A percentile compares a stretch with the other conserved stretches of the same genome.
Conservation (phyloP, 2,329 filamentous ascomycete species). For the Ceratocystis papillata region DNA sequence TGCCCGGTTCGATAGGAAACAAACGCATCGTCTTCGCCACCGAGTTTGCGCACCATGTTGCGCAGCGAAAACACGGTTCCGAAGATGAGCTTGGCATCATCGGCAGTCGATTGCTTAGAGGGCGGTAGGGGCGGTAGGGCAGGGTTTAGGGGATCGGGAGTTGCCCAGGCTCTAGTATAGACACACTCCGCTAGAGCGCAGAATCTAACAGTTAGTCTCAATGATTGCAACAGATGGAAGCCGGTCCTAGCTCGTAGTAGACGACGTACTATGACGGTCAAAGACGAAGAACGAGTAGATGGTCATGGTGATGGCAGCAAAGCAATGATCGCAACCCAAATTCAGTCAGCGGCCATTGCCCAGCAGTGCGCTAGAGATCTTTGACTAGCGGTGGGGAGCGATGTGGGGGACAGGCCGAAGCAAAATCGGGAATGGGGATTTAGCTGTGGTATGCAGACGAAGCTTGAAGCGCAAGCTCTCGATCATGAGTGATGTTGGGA, state of each 20-base stretch:
- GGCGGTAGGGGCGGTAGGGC: conserved; percentile 27
- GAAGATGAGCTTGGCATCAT: conserved; percentile 95
- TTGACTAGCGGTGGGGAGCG: background rate
- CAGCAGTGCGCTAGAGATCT: background rate
- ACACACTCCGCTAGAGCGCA: conserved; percentile 73
- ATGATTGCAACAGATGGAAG: conserved; percentile 21
- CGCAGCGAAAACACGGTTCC: conserved; percentile 91
- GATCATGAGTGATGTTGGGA: background rate
- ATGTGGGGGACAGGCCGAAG: background rate
- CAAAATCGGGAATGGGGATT: background rate
- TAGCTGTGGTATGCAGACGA: background rate
- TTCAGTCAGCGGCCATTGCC: conserved; percentile 18
- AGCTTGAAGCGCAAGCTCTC: background rate
- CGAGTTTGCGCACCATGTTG: conserved; percentile 93
- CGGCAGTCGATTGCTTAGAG: conserved; percentile 35
- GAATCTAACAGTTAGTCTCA: conserved; percentile 5
- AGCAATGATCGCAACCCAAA: conserved; percentile 7
- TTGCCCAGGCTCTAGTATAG: conserved; percentile 79
- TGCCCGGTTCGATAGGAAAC: conserved; percentile 85
- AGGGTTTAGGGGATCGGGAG: conserved; percentile 33
- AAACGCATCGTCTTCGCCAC: conserved; percentile 88
- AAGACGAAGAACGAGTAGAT: conserved; percentile 99
- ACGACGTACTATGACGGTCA: conserved; percentile 76
- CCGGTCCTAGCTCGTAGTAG: background rate
- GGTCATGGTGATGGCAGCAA: conserved; percentile 49